Base-by-base conservation (phyloP, 306 rosid genomes). In the Benincasa hispida region DNA sequence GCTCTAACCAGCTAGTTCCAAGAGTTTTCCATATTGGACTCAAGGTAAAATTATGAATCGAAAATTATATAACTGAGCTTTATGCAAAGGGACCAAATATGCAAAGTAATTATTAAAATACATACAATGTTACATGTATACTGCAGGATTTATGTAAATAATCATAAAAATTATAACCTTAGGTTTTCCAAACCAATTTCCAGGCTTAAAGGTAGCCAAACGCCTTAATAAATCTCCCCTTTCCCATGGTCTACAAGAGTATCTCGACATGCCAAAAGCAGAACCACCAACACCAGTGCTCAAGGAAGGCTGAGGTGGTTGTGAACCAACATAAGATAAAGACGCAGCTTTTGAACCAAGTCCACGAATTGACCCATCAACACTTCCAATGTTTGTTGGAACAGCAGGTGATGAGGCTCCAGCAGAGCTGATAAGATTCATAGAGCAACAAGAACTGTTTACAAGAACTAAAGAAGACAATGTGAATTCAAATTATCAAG, bases 191-290 rank as follows among this genome's bases (percentile, higher is more conserved):
- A 83, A 80, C 99, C 99, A 95, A 80, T 90, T 89, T 42, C 82
- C 85, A 72, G 97, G 98, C 80, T 82, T 86, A 83, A 89, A 95
- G 10, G 98, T 90, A 75, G 96, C 97, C 88, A 95, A 86, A 59
- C 99, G 98, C 87, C 98, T 91, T 72, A 92, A 80, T 77, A 95
- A 86, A 88, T 95, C 99, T 76, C 97, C 99, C 84, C 99, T 86
- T 84, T 95, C 99, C 98, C 98, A 95, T 48, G 99, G 99, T 76
- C 98, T 88, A 84, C 98, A 94, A 3, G 96, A 91, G 62, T 83
- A 86, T 74, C 89, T 86, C 35, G 97, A 90, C 24, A 93, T 89
- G 79, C 92, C 92, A 68, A 93, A 91, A 67, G 89, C 81, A 72
- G 93, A 90, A 72, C 92, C 99, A 69, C 91, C 91, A 75, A 87